phyloP scores from a whole-genome alignment of 208 protist genomes.

The Leishmania turanica region DNA sequence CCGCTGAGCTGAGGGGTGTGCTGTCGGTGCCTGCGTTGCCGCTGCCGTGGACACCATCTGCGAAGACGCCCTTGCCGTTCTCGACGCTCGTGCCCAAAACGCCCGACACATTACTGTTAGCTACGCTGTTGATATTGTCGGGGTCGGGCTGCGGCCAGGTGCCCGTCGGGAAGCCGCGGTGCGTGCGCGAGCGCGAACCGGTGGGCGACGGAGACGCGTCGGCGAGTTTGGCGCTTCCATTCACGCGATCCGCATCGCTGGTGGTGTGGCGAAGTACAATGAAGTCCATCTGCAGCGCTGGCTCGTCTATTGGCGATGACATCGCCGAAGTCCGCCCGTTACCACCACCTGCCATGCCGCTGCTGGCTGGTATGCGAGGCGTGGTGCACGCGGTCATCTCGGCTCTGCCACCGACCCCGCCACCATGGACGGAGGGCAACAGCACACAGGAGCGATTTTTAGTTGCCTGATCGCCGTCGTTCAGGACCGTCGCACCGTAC shows the following conservation, averaged over 20 bases:
- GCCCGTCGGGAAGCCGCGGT: neutral
- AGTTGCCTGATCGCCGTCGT: neutral
- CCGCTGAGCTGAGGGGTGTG: neutral
- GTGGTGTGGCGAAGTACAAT: conserved; percentile 10
- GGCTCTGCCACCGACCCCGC: neutral
- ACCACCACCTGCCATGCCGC: neutral
- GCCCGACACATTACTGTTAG: neutral
- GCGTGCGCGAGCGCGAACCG: neutral
- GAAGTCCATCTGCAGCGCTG: conserved; percentile 28
- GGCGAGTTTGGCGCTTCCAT: neutral
- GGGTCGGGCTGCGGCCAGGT: neutral
- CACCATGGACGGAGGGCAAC: conserved; percentile 8
- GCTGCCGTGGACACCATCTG: neutral
- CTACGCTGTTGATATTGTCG: no score
- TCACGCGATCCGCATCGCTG: neutral
- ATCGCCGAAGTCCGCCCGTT: neutral
- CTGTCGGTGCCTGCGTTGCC: neutral
- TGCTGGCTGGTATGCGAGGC: neutral
- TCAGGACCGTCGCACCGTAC: neutral
- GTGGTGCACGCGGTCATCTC: neutral
- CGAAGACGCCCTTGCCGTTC: neutral
- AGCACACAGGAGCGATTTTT: conserved; percentile 11
- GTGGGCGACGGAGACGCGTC: neutral
- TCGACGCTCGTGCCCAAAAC: neutral
- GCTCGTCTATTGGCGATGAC: neutral